Conservation (phyloP, 1,284 basidiomycete species). For the Apiotrichum veenhuisii region DNA sequence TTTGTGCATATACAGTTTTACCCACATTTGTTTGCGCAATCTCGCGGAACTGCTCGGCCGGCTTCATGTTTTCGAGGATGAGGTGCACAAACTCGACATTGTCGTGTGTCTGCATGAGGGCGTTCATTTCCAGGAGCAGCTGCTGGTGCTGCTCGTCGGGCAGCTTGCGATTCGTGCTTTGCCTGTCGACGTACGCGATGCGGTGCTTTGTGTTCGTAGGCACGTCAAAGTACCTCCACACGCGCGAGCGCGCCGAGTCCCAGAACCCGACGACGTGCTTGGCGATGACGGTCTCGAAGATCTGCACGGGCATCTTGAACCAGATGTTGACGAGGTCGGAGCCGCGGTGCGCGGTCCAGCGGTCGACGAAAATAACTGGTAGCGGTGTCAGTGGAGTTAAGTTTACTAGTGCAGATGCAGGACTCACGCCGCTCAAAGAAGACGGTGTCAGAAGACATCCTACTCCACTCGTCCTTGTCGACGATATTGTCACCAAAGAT, state of each 20-base stretch:
- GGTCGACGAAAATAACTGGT: constrained; percentile 33
- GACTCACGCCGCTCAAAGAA: constrained; percentile 22
- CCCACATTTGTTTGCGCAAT: constrained; percentile 12
- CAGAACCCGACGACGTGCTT: constrained; percentile 24
- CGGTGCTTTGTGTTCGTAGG: constrained; percentile 12
- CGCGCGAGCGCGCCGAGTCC: constrained; percentile 14
- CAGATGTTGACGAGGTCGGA: constrained; percentile 21
- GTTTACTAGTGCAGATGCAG: not conserved
- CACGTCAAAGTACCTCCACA: constrained; percentile 6
- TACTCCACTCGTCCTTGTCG: constrained; percentile 14
- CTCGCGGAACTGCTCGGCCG: constrained; percentile 42
- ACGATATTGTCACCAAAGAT: constrained; percentile 19
- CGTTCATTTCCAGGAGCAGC: constrained; percentile 57
- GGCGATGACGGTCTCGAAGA: constrained; percentile 12
- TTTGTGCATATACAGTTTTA: not conserved
- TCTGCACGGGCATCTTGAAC: constrained; percentile 34
- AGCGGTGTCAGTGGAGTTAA: no score
- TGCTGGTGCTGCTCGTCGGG: constrained; percentile 58
- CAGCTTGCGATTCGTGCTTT: constrained; percentile 53
- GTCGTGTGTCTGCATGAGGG: constrained; percentile 52
- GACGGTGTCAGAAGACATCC: constrained; percentile 11
- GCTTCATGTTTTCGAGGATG: constrained; percentile 41
- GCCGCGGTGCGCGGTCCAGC: constrained; percentile 30
- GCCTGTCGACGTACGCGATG: constrained; percentile 35
- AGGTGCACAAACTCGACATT: constrained; percentile 61